Conservation (phyloP, 2,329 filamentous ascomycete genomes). For the Zymoseptoria pseudotritici region DNA sequence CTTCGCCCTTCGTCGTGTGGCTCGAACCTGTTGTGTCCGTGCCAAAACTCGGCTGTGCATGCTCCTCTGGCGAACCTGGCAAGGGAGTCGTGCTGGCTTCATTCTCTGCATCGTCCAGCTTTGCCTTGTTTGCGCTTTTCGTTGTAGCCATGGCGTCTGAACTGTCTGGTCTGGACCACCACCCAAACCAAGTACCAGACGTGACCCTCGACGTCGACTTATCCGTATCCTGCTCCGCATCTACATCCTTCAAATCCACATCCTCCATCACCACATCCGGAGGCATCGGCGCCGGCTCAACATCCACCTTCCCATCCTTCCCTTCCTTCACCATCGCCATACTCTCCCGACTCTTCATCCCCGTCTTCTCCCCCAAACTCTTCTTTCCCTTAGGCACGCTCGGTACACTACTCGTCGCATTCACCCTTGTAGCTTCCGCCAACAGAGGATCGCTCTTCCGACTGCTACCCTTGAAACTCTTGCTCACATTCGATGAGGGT, state of each 20-base stretch:
- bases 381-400: constrained; percentile 23
- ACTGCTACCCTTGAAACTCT: constrained; percentile 34
- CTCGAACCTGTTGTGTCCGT: not conserved
- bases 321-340: constrained; percentile 9
- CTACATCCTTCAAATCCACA: constrained; percentile 13
- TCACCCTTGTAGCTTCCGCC: constrained; percentile 40
- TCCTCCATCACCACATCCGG: constrained; percentile 32
- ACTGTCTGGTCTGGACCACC: constrained; percentile 46
- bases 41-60: not conserved
- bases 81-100: constrained; percentile 37
- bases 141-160: constrained; percentile 28
- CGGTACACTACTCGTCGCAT: constrained; percentile 32
- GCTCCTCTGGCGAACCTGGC: constrained; percentile 27
- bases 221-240: constrained; percentile 14
- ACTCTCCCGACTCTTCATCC: constrained; percentile 14
- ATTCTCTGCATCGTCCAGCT: constrained; percentile 21
- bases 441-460: constrained; percentile 40
- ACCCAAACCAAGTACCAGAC: constrained; percentile 37
- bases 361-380: constrained; percentile 16
- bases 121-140: constrained; percentile 22
- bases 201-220: constrained; percentile 17
- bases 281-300: constrained; percentile 37
- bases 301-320: constrained; percentile 12
- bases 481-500: constrained; percentile 30
- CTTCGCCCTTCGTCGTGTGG: constrained; percentile 1